Conservation (phyloP, 1,284 basidiomycete genomes). For the Schizopora paradoxa region DNA sequence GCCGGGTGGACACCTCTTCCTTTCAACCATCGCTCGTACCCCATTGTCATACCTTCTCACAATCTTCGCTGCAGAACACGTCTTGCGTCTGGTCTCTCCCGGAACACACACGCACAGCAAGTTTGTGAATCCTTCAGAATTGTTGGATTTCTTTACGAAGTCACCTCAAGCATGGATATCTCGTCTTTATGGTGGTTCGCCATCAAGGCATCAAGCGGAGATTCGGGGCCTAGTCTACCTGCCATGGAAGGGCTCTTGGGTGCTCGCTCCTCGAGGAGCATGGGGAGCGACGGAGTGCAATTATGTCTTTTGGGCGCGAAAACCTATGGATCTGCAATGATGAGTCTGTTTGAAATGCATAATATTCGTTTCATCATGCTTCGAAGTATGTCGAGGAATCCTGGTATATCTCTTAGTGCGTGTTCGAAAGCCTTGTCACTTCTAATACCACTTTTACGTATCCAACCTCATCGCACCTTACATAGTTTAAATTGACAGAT, state of each 20-base stretch:
- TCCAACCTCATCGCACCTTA: too few species aligned
- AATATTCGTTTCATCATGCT: not conserved
- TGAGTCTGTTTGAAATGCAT: not conserved
- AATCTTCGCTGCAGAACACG: conserved; percentile 85
- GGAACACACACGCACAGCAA: conserved; percentile 94
- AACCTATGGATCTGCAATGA: conserved; percentile 35
- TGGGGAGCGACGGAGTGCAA: conserved; percentile 69
- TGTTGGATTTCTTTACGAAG: conserved; percentile 77
- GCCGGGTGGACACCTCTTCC: conserved; percentile 93
- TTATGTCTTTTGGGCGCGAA: conserved; percentile 78
- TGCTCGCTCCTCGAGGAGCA: conserved; percentile 51
- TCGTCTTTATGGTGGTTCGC: conserved; percentile 35
- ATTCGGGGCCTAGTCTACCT: conserved; percentile 80
- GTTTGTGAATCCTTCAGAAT: conserved; percentile 85
- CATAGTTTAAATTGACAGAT: too few species aligned
- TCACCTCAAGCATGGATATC: conserved; percentile 49
- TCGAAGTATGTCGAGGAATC: not conserved
- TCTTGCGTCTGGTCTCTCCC: conserved; percentile 76
- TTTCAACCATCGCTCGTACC: conserved; percentile 96
- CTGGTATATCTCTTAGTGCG: not conserved
- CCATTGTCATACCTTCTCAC: conserved; percentile 87
- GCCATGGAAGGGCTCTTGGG: conserved; percentile 73
- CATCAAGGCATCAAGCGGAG: conserved; percentile 67
- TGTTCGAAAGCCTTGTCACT: not conserved
- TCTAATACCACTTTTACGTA: not conserved